Conservation (phyloP, 2,329 filamentous ascomycete species). For the Rugonectria rugulosa region DNA sequence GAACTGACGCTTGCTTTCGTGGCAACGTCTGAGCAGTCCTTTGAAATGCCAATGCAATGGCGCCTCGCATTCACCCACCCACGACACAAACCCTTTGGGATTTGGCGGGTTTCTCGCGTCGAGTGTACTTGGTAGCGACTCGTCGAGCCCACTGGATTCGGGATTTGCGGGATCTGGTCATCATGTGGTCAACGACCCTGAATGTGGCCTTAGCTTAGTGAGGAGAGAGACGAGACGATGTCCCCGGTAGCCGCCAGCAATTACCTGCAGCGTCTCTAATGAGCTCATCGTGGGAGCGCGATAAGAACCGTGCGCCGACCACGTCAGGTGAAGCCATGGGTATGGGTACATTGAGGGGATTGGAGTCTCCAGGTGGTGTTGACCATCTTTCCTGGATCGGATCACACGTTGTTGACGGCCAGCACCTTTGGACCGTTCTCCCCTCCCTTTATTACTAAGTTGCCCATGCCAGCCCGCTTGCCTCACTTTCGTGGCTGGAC, state of each 20-base stretch:
- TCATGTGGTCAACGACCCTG: conserved; percentile 35
- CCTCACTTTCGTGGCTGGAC: conserved; percentile 21
- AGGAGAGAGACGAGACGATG: conserved; percentile 24
- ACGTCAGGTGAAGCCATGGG: conserved; percentile 40
- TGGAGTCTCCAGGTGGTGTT: conserved; percentile 40
- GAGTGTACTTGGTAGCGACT: conserved; percentile 30
- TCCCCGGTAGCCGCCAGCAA: conserved; percentile 32
- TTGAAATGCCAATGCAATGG: conserved; percentile 23
- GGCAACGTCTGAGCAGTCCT: conserved; percentile 47
- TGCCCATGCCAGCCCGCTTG: conserved; percentile 22
- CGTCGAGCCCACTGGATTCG: conserved; percentile 24
- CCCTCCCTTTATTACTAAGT: conserved; percentile 31
- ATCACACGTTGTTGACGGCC: conserved; percentile 39
- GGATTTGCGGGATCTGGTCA: conserved; percentile 34
- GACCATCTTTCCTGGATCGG: conserved; percentile 38
- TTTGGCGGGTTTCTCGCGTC: conserved; percentile 28
- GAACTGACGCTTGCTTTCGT: conserved; percentile 47
- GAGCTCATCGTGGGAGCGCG: conserved; percentile 38
- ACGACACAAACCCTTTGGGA: conserved; percentile 22
- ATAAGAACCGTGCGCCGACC: conserved; percentile 40
- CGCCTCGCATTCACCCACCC: conserved; percentile 31
- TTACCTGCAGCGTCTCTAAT: conserved; percentile 39
- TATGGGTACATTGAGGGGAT: conserved; percentile 38
- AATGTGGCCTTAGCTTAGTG: conserved; percentile 34
- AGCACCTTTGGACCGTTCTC: conserved; percentile 32